Conservation (phyloP, 2,329 filamentous ascomycete species). For the Leptographium galeiforme region DNA sequence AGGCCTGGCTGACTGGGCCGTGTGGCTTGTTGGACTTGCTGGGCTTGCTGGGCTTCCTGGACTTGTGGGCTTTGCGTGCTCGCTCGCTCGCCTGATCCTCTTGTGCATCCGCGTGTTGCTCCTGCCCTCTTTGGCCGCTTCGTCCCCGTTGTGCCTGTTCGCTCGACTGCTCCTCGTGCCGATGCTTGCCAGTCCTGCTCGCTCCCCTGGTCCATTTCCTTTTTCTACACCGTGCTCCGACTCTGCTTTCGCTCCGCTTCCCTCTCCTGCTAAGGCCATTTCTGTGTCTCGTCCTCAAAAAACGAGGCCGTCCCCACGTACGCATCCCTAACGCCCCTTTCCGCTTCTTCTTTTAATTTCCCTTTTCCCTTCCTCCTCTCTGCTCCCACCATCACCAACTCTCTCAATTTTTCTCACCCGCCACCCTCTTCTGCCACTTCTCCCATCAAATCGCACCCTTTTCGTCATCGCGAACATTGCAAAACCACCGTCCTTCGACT, state of each 20-base stretch:
- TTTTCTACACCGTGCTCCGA: constrained; percentile 13
- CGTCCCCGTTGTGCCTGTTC: background rate
- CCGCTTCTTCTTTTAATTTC: constrained; percentile 2
- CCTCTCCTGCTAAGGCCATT: background rate
- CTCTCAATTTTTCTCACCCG: constrained; percentile 10
- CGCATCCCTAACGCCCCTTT: constrained; percentile 5
- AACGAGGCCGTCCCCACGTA: constrained; percentile 36
- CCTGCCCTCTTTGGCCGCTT: constrained; percentile 5
- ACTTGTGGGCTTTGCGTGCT: background rate
- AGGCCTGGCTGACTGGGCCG: background rate
- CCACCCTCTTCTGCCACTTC: constrained; percentile 21
- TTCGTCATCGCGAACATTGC: constrained; percentile 15
- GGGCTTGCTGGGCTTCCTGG: background rate
- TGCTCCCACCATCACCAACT: constrained; percentile 9
- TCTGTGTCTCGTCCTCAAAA: constrained; percentile 21
- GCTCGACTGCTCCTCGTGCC: background rate
- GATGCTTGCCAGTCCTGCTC: background rate
- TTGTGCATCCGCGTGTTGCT: constrained; percentile 18
- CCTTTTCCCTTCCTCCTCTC: constrained; percentile 8
- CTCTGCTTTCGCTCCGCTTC: constrained; percentile 1
- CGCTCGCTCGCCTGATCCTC: constrained; percentile 21
- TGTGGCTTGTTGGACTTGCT: background rate
- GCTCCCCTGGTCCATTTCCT: constrained; percentile 19
- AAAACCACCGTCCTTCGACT: constrained; percentile 23
- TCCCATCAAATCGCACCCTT: constrained; percentile 23